Evolutionary conservation across 805 yeast species (phyloP).

Genomic region (Grigorovia transvaalensis): DNA sequence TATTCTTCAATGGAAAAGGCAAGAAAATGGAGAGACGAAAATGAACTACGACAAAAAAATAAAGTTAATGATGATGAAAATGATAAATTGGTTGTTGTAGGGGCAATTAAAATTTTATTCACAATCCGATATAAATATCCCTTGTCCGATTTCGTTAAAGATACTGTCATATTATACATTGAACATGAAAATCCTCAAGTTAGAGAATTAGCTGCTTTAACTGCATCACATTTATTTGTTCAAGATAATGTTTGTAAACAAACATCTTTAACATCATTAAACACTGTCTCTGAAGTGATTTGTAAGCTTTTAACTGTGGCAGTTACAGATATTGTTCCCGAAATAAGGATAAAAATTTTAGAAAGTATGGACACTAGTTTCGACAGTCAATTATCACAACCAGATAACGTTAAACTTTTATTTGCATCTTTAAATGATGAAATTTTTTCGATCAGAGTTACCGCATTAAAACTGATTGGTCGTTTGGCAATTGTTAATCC

Average conservation of each 20-base stretch:
- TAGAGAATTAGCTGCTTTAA: constrained; percentile 69
- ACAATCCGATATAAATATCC: constrained; percentile 64
- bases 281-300: constrained; percentile 72
- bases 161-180: constrained; percentile 66
- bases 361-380: constrained; percentile 59
- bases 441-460: constrained; percentile 64
- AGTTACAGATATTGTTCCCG: constrained; percentile 78
- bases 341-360: constrained; percentile 69
- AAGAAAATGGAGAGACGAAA: constrained; percentile 58
- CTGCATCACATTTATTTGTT: constrained; percentile 63
- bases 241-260: constrained; percentile 76
- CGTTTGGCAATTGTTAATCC: constrained; percentile 78
- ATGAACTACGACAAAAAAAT: constrained; percentile 58
- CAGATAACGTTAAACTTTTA: constrained; percentile 70
- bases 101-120: constrained; percentile 65
- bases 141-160: constrained; percentile 74
- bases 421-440: constrained; percentile 88
- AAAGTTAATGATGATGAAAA: constrained; percentile 31
- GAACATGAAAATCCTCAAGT: constrained; percentile 69
- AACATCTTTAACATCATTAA: constrained; percentile 67
- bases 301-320: constrained; percentile 69
- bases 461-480: constrained; percentile 69
- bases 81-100: constrained; percentile 47
- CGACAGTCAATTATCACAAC: constrained; percentile 86
- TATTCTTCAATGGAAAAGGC: constrained; percentile 56